Base-by-base conservation (phyloP, 768 basidiomycete genomes). In the Tulasnella sp. region DNA sequence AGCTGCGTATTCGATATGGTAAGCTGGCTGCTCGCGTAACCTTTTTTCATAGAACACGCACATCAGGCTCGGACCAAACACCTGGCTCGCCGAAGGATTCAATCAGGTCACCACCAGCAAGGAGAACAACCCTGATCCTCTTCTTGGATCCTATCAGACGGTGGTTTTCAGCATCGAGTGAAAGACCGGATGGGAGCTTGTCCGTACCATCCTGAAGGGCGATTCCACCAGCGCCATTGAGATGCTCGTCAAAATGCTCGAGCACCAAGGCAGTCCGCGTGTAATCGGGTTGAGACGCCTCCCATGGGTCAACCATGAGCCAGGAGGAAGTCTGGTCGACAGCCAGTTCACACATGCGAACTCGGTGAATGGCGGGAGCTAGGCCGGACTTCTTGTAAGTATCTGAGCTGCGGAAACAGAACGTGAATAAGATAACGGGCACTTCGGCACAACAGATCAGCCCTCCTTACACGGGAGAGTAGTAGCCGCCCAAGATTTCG, bases 241-340 rank as follows among this genome's bases (percentile, higher is more conserved):
- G 91, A 86, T 97, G 92, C 83, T 95, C 89, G 83, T 99, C 93
- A 83, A 99, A 96, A 83, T 99, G 98, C 84, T 99, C 96, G 77
- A 99, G 89, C 75, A 99, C 98, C 77, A 98, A 90, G 51, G 98
- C 98, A 0, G 98, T 99, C 80, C 96, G 92, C 82, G 95, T 93
- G 86, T 99, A 99, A 42, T 85, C 83, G 70, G 89, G 87, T 84
- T 95, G 96, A 83, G 94, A 92, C 18, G 96, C 95, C 85, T 99
- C 98, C 96, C 96, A 99, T 26, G 95, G 87, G 83, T 99, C 98
- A 67, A 98, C 93, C 96, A 98, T 98, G 69, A 99, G 87, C 95
- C 95, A 98, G 29, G 91, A 89, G 69, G 92, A 92, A 2, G 96
- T 95, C 82, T 96, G 91, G 83, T 96, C 93, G 44, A 95, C 91